Conservation (phyloP, 2,329 filamentous ascomycete genomes). For the Fusarium virguliforme region DNA sequence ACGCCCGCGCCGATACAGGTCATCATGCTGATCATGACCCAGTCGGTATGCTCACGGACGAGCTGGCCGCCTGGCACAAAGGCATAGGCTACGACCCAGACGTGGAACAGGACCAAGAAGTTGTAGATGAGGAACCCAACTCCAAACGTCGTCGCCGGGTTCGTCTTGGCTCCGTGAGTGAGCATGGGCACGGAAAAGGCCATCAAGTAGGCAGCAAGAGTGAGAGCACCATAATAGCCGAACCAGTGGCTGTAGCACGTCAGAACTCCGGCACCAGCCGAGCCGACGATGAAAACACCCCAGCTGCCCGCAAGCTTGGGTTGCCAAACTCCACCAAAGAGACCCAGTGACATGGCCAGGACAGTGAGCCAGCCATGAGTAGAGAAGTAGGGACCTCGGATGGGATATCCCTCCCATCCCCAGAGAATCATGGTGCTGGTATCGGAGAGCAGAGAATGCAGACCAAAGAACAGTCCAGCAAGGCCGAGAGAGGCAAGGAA, state of each 20-base stretch:
- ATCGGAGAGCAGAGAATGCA: slow-evolving; percentile 95
- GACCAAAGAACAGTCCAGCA: slow-evolving; percentile 86
- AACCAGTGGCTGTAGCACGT: slow-evolving; percentile 87
- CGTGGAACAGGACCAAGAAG: slow-evolving; percentile 94
- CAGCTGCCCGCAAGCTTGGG: slow-evolving; percentile 83
- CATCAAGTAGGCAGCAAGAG: slow-evolving; percentile 84
- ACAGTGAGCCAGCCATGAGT: slow-evolving; percentile 93
- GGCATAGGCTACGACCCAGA: slow-evolving; percentile 98
- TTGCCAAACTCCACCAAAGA: slow-evolving; percentile 81
- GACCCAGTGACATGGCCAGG: slow-evolving; percentile 86
- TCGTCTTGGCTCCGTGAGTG: slow-evolving; percentile 81
- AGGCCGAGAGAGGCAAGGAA: slow-evolving; percentile 83
- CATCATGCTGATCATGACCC: slow-evolving; percentile 93
- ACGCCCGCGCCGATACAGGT: slow-evolving; percentile 87
- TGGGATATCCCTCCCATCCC: slow-evolving; percentile 97
- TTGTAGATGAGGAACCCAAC: slow-evolving; percentile 94
- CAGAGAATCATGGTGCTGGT: slow-evolving; percentile 99
- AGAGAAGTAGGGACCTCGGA: slow-evolving; percentile 87
- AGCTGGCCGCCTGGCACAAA: slow-evolving; percentile 96
- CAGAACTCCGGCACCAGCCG: slow-evolving; percentile 82
- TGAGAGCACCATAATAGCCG: slow-evolving; percentile 88
- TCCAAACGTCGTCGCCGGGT: slow-evolving; percentile 86
- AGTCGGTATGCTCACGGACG: slow-evolving; percentile 94
- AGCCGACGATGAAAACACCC: slow-evolving; percentile 84
- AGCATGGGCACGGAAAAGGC: slow-evolving; percentile 84